Evolutionary conservation across 352 stramenopile species (phyloP).

Genomic region (Globisporangium middletonii): DNA sequence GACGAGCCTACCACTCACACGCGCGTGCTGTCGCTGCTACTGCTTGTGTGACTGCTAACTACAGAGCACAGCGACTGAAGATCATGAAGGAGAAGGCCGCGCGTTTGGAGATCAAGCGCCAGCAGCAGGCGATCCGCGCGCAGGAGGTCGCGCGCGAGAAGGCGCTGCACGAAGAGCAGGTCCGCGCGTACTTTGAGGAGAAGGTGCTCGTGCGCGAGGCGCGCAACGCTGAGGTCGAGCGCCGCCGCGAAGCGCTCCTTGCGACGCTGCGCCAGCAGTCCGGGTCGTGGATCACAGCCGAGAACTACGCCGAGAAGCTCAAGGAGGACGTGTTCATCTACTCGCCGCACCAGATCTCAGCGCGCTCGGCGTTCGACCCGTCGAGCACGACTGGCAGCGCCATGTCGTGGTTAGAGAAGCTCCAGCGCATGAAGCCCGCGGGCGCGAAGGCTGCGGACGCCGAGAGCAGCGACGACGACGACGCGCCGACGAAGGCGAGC

Average conservation of each 20-base stretch:
- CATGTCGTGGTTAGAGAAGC: slow-evolving; percentile 83
- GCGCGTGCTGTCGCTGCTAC: neutral
- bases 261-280: slow-evolving; percentile 55
- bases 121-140: slow-evolving; percentile 79
- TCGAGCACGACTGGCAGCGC: slow-evolving; percentile 59
- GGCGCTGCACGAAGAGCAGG: slow-evolving; percentile 67
- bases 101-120: slow-evolving; percentile 82
- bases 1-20: too few relatives aligned
- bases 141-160: slow-evolving; percentile 80
- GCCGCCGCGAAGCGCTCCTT: slow-evolving; percentile 63
- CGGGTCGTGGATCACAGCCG: slow-evolving; percentile 60
- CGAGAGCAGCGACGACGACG: slow-evolving; percentile 16
- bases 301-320: slow-evolving; percentile 73
- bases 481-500: slow-evolving; percentile 13
- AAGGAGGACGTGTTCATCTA: slow-evolving; percentile 85
- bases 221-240: slow-evolving; percentile 48
- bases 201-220: slow-evolving; percentile 72
- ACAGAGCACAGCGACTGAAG: slow-evolving; percentile 64
- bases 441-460: slow-evolving; percentile 34
- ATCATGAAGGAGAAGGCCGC: slow-evolving; percentile 87
- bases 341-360: slow-evolving; percentile 65
- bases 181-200: slow-evolving; percentile 75
- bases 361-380: slow-evolving; percentile 62
- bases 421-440: slow-evolving; percentile 82
- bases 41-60: neutral